Evolutionary conservation across 2,329 filamentous ascomycete genomes (phyloP).

Genomic region (Fusarium sublunatum): DNA sequence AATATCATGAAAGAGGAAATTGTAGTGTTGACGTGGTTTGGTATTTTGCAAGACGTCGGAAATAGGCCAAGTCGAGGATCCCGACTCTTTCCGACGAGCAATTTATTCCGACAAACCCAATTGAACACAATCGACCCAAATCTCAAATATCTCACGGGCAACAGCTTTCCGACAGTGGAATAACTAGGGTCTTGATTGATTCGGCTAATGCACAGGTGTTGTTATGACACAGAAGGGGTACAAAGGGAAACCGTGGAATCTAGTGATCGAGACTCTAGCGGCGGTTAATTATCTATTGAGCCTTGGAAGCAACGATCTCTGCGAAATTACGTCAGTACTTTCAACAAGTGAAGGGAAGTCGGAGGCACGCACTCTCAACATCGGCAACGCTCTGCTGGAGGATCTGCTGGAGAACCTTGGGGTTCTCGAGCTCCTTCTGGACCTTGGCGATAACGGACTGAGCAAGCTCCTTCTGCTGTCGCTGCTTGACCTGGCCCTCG

Average conservation of each 20-base stretch:
- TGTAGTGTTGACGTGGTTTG: constrained; percentile 29
- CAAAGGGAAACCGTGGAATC: constrained; percentile 62
- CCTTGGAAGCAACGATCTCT: constrained; percentile 73
- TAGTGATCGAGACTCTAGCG: constrained; percentile 53
- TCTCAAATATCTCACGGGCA: constrained; percentile 36
- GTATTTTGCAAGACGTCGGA: constrained; percentile 27
- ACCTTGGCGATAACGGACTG: constrained; percentile 96
- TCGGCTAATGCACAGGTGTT: constrained; percentile 72
- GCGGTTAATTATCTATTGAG: constrained; percentile 64
- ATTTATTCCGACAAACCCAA: constrained; percentile 39
- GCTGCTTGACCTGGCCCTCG: constrained; percentile 97
- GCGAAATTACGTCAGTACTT: constrained; percentile 50
- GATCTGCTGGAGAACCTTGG: constrained; percentile 96
- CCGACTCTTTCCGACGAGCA: constrained; percentile 44
- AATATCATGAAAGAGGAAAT: neutral
- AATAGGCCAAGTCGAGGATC: constrained; percentile 40
- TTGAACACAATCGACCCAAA: constrained; percentile 35
- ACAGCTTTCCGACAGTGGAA: constrained; percentile 34
- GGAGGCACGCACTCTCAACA: constrained; percentile 80
- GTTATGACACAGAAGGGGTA: constrained; percentile 62
- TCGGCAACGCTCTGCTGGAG: constrained; percentile 96
- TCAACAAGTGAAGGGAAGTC: neutral
- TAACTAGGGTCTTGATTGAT: constrained; percentile 55
- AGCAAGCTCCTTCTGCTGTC: constrained; percentile 96
- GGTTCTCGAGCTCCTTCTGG: constrained; percentile 98